Evolutionary conservation across 257 asterid species (phyloP), one percentile per base, ranked within the genome.

Genomic region (Leptodermis oblonga): DNA sequence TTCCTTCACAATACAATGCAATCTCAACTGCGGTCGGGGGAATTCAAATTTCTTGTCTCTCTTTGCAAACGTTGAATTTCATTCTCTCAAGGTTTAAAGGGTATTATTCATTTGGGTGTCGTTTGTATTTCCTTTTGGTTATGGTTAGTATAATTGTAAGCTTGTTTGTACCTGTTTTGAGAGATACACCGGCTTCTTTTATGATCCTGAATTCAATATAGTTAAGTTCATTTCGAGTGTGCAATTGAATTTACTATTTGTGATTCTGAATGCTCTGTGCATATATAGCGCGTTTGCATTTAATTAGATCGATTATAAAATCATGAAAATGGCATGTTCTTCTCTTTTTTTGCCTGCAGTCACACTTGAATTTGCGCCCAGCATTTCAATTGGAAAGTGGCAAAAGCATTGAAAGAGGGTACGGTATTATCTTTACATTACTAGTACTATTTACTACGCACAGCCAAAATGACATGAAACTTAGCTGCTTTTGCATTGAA

Each of bases 1-100:
- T 72, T 85, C 65, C 70, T 65, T 67, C 75, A n/a, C n/a, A 77
- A 73, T 69, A 65, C 77, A 45, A 76, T 79, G 78, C 79, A 73
- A 46, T 69, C 48, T 69, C 36, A 61, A 70, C 76, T 17, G 68
- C 65, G 69, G 78, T 72, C 83, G 65, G n/a, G 58, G 72, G 81
- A 75, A 62, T 68, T 68, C 70, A 53, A 74, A 23, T 52, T 51
- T 65, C 34, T 18, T 70, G 60, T 73, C 20, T 18, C 31, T 53
- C 41, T 70, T 43, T 18, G 39, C 55, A 60, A 18, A 45, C 49
- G 58, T 55, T 61, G 76, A 72, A 52, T 51, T 67, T 25, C 36
- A 58, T 31, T 65, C 73, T 33, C n/a, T n/a, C n/a, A 68, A 76
- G 58, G 78, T 80, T 81, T 58, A 43, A 72, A 60, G 39, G 79